phyloP scores from a whole-genome alignment of 495 filamentous ascomycete genomes.

The Xylaria palmicola region DNA sequence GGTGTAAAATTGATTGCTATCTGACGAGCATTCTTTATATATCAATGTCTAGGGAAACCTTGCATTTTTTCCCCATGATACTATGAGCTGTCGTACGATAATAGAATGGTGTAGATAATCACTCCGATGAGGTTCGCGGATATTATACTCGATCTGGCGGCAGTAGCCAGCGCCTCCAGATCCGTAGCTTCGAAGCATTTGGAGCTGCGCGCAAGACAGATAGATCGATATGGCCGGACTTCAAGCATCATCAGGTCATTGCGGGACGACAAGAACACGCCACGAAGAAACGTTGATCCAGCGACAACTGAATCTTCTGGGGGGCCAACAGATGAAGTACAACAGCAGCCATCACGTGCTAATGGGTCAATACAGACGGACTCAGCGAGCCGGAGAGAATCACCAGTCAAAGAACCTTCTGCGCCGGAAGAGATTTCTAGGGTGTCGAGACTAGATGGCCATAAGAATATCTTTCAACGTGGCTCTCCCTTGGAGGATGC shows the following conservation, averaged over 20 bases:
- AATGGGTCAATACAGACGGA: background rate
- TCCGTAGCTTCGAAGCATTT: slow-evolving; percentile 78
- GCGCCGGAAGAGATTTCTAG: background rate
- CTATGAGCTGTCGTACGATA: slow-evolving; percentile 9
- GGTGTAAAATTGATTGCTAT: background rate
- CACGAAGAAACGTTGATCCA: slow-evolving; percentile 50
- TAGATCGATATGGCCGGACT: slow-evolving; percentile 74
- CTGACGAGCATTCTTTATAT: too few species aligned
- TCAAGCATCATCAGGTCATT: slow-evolving; percentile 71
- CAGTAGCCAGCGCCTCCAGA: slow-evolving; percentile 73
- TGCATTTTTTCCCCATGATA: background rate
- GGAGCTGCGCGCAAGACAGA: slow-evolving; percentile 70
- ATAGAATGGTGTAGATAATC: slow-evolving; percentile 12
- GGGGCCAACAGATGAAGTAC: background rate
- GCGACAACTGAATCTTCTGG: slow-evolving; percentile 12
- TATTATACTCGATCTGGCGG: slow-evolving; percentile 72
- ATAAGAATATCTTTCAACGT: slow-evolving; percentile 8
- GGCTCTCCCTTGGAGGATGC: slow-evolving; percentile 4
- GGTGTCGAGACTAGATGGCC: background rate
- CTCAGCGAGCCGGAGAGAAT: background rate
- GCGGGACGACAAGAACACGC: slow-evolving; percentile 60
- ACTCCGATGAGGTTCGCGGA: slow-evolving; percentile 46
- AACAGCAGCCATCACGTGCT: background rate
- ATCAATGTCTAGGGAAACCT: background rate
- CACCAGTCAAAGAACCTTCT: background rate